These are phyloP conservation scores for Physocladia obscura DNA, from an alignment of 192 early-diverging fungal species.

Conservation along the genomic window DNA sequence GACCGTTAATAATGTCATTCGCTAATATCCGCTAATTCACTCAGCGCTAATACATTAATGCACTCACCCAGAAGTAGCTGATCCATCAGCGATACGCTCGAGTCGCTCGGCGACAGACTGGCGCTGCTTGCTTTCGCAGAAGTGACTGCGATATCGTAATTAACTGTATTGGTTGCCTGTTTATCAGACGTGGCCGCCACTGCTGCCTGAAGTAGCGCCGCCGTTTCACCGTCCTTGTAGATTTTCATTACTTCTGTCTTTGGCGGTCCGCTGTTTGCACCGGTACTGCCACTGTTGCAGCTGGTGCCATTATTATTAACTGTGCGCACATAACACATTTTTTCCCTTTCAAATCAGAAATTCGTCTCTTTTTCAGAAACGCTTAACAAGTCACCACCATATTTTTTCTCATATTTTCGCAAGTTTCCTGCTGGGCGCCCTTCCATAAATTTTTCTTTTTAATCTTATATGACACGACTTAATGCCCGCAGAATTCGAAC, in stretches of 20 bases:
- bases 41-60: too few species aligned
- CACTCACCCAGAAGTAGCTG: slow-evolving; percentile 11
- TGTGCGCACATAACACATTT: slow-evolving; percentile 18
- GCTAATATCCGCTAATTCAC: too few species aligned
- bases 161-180: background rate
- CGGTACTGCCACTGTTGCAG: background rate
- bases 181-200: background rate
- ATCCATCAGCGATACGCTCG: background rate
- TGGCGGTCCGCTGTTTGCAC: background rate
- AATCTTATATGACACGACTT: too few species aligned
- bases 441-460: too few species aligned
- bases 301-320: background rate
- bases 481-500: too few species aligned
- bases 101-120: background rate
- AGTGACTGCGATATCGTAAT: background rate
- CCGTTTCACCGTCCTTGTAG: background rate
- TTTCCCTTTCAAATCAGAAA: too few species aligned
- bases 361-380: too few species aligned
- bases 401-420: too few species aligned
- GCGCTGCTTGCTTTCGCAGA: too few species aligned
- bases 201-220: background rate
- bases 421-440: too few species aligned
- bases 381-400: too few species aligned
- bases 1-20: background rate
- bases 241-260: background rate